Evolutionary conservation across 2,329 filamentous ascomycete species (phyloP), one percentile per base, ranked within the genome.

Genomic region (Exserohilum turcica): DNA sequence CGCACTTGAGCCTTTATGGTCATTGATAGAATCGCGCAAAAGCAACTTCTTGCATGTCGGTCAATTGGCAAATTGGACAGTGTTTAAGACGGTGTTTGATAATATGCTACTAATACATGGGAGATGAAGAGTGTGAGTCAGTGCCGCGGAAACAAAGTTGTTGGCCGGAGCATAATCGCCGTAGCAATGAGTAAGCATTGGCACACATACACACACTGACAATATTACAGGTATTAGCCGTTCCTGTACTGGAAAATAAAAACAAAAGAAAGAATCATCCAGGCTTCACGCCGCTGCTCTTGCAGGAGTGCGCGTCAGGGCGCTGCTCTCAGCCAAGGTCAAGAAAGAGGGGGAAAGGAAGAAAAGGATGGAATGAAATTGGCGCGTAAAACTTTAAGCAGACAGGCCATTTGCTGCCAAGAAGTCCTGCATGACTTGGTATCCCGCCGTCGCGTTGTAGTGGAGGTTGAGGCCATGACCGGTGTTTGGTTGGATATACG

Each of bases 401-500:
- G 50, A 40, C 21, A 73, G 57, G 3, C 62, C 68, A 49, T 72
- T 64, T 6, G 38, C 43, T 1, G 52, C 60, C 44, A 79, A 53
- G 56, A 73, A 79, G 10, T 65, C 52, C 24, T 75, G 65, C 12
- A 77, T 73, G 6, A 72, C 68, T 12, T 66, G 48, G 56, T 79
- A 79, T 1, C 70, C 76, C 19, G 59, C 75, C n/a, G 72, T 73
- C 1, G 74, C 59, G 24, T 76, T 75, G 50, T 76, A 77, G 46
- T 78, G 71, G 16, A 81, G 65, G 61, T 82, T 85, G 16, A 86
- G 62, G 76, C 68, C 69, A 35, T 74, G 72, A 0, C 60, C 72
- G 29, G 82, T 80, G 3, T 76, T 74, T 0, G 79, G 78, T 1
- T 87, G 79, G 15, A 87, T 76, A 38, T 80, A 79, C 0, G 82